Conservation (phyloP, 2,329 filamentous ascomycete genomes). For the Hypoxylon sp. region DNA sequence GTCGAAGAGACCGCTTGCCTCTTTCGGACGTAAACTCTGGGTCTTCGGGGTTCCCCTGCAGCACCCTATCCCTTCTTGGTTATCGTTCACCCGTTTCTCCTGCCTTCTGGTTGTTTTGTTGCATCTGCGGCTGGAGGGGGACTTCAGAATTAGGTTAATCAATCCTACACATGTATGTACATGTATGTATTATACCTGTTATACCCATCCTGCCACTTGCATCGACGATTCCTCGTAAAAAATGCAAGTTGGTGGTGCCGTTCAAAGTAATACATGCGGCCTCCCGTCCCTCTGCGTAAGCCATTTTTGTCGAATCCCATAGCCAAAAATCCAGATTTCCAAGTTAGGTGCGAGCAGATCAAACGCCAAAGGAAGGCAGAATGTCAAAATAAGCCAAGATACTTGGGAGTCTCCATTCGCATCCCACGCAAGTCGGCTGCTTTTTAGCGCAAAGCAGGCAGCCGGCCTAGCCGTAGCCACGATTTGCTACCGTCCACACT, state of each 20-base stretch:
- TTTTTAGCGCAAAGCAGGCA: constrained; percentile 38
- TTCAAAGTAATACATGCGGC: constrained; percentile 6
- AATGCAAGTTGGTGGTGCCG: background rate
- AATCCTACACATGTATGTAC: constrained; percentile 19
- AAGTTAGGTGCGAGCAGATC: constrained; percentile 7
- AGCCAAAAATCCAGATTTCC: background rate
- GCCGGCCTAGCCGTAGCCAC: constrained; percentile 44
- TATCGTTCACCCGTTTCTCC: constrained; percentile 28
- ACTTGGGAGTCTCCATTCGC: constrained; percentile 10
- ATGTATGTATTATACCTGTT: background rate
- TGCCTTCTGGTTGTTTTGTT: constrained; percentile 33
- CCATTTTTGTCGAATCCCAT: background rate
- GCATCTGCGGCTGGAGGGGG: constrained; percentile 39
- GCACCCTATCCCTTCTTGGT: constrained; percentile 41
- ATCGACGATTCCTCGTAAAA: constrained; percentile 11
- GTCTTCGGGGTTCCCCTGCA: constrained; percentile 42
- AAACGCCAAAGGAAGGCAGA: constrained; percentile 14
- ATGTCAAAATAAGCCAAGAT: constrained; percentile 32
- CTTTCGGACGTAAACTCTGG: constrained; percentile 37
- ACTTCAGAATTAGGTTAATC: constrained; percentile 28
- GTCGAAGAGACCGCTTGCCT: constrained; percentile 43
- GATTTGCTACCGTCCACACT: constrained; percentile 29
- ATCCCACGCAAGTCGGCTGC: constrained; percentile 30
- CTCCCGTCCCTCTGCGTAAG: background rate
- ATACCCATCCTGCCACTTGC: background rate